Evolutionary conservation across 1,284 basidiomycete genomes (phyloP), one percentile per base, ranked within the genome.

Genomic region (Boletus semigastroideus): DNA sequence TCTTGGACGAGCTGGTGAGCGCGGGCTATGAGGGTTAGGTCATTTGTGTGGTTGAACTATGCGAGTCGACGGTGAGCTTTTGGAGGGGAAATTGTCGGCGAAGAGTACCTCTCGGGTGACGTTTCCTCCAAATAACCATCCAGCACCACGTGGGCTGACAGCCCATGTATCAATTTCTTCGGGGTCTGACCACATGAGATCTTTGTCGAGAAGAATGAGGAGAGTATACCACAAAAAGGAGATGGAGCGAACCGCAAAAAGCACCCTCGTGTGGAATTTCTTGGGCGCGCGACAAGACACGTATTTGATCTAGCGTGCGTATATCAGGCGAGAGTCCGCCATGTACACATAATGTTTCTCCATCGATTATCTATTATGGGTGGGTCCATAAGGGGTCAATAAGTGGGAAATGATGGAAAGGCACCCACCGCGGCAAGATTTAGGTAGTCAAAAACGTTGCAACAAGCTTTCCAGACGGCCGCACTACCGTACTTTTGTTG

Each of bases 241-340:
- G 13, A 22, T 14, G 17, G 3, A 22, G 62, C 85, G 49, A 60
- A 92, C 92, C 92, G 61, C 95, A 98, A 69, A 98, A 98, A 2
- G 94, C 92, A n/a, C 94, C 94, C 67, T 97, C 94, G 66, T 98
- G 94, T 1, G 95, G 94, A 42, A 97, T 94, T 71, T 98, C 94
- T 65, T 97, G 94, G 1, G 93, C 92, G 57, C 94, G 78, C 19
- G 92, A 92, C 50, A 98, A 77, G 16, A 94, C 91, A 22, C 94
- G 82, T 54, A 97, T 92, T 70, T 97, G 93, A 68, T 97, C 94
- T 5, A 96, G 75, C 2, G 92, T 95, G 44, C 92, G 80, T 55
- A 98, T 93, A 65, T 96, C 94, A 0, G 93, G 94, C 16, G 90
- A 95, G 8, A 95, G 80, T 12, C 92, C 95, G 4, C 94, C 95